Evolutionary conservation across 495 filamentous ascomycete genomes (phyloP).

Genomic region (Lophiotrema nucula): DNA sequence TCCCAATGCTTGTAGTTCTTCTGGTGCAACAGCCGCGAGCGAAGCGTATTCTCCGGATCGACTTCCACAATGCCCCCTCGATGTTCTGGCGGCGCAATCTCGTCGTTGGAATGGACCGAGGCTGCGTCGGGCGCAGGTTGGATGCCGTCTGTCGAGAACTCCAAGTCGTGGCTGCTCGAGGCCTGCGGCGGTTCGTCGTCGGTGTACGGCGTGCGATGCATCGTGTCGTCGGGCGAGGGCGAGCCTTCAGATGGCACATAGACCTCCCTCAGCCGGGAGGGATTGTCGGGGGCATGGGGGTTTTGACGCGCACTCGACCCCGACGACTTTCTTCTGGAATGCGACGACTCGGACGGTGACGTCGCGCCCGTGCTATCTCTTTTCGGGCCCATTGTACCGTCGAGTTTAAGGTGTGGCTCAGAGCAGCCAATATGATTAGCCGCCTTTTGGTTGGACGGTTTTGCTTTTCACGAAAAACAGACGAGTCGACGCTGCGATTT

Average conservation of each 20-base stretch:
- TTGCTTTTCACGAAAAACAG: constrained; percentile 8
- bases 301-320: constrained; percentile 5
- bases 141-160: constrained; percentile 33
- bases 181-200: constrained; percentile 13
- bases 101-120: constrained; percentile 22
- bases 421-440: not conserved
- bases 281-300: constrained; percentile 30
- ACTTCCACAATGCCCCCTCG: constrained; percentile 16
- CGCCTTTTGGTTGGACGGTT: constrained; percentile 18
- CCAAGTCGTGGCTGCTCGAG: constrained; percentile 22
- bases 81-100: constrained; percentile 3
- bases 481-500: not conserved
- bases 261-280: constrained; percentile 33
- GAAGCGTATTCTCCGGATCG: constrained; percentile 17
- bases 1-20: constrained; percentile 40
- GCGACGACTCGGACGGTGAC: constrained; percentile 20
- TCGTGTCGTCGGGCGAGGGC: constrained; percentile 26
- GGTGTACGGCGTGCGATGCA: constrained; percentile 7
- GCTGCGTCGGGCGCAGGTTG: constrained; percentile 19
- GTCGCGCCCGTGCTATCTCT: constrained; percentile 3
- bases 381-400: constrained; percentile 18
- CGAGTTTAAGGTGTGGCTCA: constrained; percentile 7
- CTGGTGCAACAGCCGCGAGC: constrained; percentile 32
- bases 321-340: constrained; percentile 14
- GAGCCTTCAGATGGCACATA: constrained; percentile 31